Base-by-base conservation (phyloP, 73 alveolate species). In the Uronychia setigera region DNA sequence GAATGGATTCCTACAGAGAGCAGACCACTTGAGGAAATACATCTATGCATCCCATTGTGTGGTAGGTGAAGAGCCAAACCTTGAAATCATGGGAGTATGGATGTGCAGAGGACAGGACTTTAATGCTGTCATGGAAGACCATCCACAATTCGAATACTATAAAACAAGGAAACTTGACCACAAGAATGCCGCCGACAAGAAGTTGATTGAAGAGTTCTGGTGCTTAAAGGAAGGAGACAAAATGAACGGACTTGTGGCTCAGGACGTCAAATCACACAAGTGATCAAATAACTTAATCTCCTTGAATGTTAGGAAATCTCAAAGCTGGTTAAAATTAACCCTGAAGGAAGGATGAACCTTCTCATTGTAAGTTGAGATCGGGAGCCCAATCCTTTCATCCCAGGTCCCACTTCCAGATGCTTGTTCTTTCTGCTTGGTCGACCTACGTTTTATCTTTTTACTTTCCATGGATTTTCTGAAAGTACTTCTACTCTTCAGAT, bases 11-110 rank as follows among this genome's bases (percentile, higher is more conserved):
- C 80, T 93, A 60, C 88, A 87, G 60, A 81, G 97, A 83, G 86
- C 90, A 46, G 96, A 93, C 82, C 79, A 91, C 86, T 93, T 94
- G 92, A 96, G 97, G 87, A 94, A 92, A 88, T 79, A 89, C 80
- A 80, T 94, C 85, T 95, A 88, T 90, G 96, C 95, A 57, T 88
- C 83, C 58, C 85, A 86, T 35, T 90, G 93, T 0, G 94, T 92
- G 60, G 67, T 87, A 60, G 98, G 97, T 11, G 91, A 89, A 32
- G 94, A 89, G 77, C 96, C 95, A n/a, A 81, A 86, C 81, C 90
- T 89, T 80, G 93, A 92, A 74, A 92, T 94, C 79, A 86, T 78
- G 74, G 96, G 97, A 33, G 93, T 93, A 59, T 86, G 95, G 95
- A 76, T 94, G 86, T 89, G 92, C 93, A 94, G 96, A 90, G 98